Conservation (phyloP, 139 green algal species). For the Tetradesmus obliquus region DNA sequence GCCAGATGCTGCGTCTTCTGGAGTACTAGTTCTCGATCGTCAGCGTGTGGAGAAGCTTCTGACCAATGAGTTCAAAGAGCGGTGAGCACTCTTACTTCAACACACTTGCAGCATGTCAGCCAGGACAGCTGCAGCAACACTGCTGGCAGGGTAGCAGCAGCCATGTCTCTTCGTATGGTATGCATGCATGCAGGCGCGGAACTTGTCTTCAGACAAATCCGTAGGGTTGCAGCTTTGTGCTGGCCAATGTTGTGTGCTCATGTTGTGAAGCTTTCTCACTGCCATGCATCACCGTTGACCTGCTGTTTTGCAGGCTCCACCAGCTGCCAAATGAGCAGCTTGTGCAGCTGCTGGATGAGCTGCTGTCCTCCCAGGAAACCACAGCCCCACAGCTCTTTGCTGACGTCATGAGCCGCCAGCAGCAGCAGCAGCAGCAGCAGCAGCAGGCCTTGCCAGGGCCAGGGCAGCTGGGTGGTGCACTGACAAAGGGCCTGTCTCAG, state of each 20-base stretch:
- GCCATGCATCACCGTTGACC: neutral
- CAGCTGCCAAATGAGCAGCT: constrained; percentile 33
- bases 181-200: neutral
- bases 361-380: constrained; percentile 25
- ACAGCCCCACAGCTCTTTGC: constrained; percentile 37
- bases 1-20: neutral
- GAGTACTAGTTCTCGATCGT: constrained; percentile 8
- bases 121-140: neutral
- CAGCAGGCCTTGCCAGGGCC: neutral
- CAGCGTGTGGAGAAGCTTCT: constrained; percentile 21
- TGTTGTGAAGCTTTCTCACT: neutral
- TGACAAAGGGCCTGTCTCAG: neutral
- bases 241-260: neutral
- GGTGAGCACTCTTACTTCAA: neutral
- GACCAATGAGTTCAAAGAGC: constrained; percentile 32
- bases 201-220: too few relatives aligned
- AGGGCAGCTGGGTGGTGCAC: neutral
- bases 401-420: constrained; percentile 25
- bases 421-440: constrained; percentile 34
- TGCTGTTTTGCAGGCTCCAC: neutral
- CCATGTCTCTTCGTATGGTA: neutral
- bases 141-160: neutral
- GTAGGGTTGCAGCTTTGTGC: too few relatives aligned
- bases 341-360: constrained; percentile 14
- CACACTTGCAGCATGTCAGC: neutral